Percentiles rank a stretch among this genome's conserved stretches.
Evolutionary conservation across 805 yeast genomes (phyloP).

Genomic region (Lachancea fermentati): DNA sequence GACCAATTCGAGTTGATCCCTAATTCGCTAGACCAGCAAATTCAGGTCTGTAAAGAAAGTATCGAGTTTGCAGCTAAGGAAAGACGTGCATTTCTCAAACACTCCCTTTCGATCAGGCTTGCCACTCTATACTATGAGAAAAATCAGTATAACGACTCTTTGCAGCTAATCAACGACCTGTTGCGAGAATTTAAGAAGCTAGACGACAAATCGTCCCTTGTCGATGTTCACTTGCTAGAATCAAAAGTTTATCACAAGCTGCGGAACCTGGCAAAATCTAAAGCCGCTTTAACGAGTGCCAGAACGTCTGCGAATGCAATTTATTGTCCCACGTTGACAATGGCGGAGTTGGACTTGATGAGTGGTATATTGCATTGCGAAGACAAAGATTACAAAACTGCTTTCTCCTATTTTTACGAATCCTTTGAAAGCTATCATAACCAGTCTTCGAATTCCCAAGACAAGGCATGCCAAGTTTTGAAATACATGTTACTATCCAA

Average conservation of each 20-base stretch:
- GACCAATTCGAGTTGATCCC: conserved; percentile 68
- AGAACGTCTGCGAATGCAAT: conserved; percentile 97
- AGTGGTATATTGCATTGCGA: conserved; percentile 95
- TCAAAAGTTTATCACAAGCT: conserved; percentile 85
- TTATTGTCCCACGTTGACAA: conserved; percentile 87
- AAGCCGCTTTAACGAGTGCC: conserved; percentile 90
- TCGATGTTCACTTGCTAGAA: conserved; percentile 91
- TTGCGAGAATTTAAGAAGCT: conserved; percentile 83
- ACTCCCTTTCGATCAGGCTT: conserved; percentile 77
- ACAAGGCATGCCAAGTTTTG: conserved; percentile 68
- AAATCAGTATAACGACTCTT: conserved; percentile 59
- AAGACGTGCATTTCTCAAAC: conserved; percentile 84
- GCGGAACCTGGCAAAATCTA: conserved; percentile 83
- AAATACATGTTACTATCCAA: conserved; percentile 91
- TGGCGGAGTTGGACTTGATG: conserved; percentile 93
- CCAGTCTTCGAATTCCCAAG: conserved; percentile 45
- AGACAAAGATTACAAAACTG: conserved; percentile 94
- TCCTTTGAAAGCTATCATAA: conserved; percentile 84
- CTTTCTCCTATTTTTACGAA: conserved; percentile 91
- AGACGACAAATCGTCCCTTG: conserved; percentile 92
- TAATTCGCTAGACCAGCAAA: conserved; percentile 61
- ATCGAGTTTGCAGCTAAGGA: conserved; percentile 82
- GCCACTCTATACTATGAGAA: conserved; percentile 69
- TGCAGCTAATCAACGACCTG: conserved; percentile 64
- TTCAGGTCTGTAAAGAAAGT: conserved; percentile 66